Evolutionary conservation across 176 grass and related monocot genomes (phyloP), one percentile per base, ranked within the genome.

Genomic region (Otatea glauca): DNA sequence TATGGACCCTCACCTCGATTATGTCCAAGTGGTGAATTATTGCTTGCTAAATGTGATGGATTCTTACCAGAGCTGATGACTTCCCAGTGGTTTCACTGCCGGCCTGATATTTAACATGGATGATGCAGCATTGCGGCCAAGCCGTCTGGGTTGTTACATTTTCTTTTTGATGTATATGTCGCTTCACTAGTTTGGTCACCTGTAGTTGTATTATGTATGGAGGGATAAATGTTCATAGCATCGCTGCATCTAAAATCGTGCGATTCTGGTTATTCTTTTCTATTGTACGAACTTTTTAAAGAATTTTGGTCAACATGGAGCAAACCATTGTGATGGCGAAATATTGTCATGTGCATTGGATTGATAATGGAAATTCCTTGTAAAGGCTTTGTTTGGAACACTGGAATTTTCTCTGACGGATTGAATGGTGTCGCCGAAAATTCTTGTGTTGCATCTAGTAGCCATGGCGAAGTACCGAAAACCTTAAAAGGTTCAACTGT

Each of bases 141-240:
- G 17, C 29, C 9, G 16, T 67, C 62, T 51, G 72, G 45, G 51
- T n/a, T 62, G 51, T 45, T 82, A 23, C 42, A 18, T 78, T 81
- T 83, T 34, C 35, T 37, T 12, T 80, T 68, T 38, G 53, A 47
- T 79, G 24, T 79, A 58, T 67, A 65, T 47, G 68, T 16, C 10
- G 17, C 13, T 82, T 50, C 51, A 27, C 23, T 76, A 63, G 50
- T 50, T 81, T 44, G 6, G 23, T 81, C 9, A 39, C 65, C 5
- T 45, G 20, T 70, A 41, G 29, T 53, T 80, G 10, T 83, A 18
- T 21, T 32, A 63, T 32, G 9, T 83, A 43, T 76, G 3, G 11
- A 41, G 17, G 21, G 55, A 67, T 76, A 29, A 29, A 29, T 29
- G 29, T 29, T 29, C 29, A 29, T 29, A 29, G 29, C 29, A 53